Percentiles rank a stretch among this genome's conserved stretches.
Evolutionary conservation across 108 stramenopile genomes (phyloP).

Genomic region (Skeletonema menzelii): DNA sequence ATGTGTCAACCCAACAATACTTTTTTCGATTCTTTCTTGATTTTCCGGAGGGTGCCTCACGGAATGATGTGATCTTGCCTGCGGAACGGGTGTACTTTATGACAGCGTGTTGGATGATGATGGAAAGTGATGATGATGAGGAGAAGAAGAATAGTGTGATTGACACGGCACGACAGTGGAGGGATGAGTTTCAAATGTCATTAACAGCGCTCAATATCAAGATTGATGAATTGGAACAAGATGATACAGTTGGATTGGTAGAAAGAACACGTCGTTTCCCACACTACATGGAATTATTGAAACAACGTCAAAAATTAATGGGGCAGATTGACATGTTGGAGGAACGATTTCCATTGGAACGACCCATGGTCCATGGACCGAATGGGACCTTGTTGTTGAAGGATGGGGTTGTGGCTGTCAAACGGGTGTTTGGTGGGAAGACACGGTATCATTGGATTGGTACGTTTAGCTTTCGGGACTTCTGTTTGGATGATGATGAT

Average conservation of each 20-base stretch:
- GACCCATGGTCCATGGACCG: not conserved
- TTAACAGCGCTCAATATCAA: not conserved
- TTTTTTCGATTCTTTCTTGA: slow-evolving; percentile 26
- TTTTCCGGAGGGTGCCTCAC: slow-evolving; percentile 19
- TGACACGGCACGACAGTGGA: not conserved
- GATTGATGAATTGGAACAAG: not conserved
- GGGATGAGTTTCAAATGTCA: not conserved
- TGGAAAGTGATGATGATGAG: too few species aligned
- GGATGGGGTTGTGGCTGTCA: not conserved
- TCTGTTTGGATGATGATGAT: not conserved
- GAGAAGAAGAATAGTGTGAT: not conserved
- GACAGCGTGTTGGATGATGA: slow-evolving; percentile 14
- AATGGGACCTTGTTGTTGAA: not conserved
- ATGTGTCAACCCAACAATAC: slow-evolving; percentile 14
- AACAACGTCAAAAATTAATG: not conserved
- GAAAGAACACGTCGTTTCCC: not conserved
- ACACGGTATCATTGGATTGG: slow-evolving; percentile 3
- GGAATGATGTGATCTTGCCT: slow-evolving; percentile 25
- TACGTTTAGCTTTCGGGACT: not conserved
- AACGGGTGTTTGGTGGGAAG: not conserved
- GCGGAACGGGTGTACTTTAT: slow-evolving; percentile 36
- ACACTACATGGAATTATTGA: not conserved
- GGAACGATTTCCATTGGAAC: not conserved
- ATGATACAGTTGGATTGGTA: not conserved
- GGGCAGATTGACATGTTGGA: not conserved